Evolutionary conservation across 805 yeast genomes (phyloP), one percentile per base, ranked within the genome.

Genomic region (Vanderwaltozyma tropicalis): DNA sequence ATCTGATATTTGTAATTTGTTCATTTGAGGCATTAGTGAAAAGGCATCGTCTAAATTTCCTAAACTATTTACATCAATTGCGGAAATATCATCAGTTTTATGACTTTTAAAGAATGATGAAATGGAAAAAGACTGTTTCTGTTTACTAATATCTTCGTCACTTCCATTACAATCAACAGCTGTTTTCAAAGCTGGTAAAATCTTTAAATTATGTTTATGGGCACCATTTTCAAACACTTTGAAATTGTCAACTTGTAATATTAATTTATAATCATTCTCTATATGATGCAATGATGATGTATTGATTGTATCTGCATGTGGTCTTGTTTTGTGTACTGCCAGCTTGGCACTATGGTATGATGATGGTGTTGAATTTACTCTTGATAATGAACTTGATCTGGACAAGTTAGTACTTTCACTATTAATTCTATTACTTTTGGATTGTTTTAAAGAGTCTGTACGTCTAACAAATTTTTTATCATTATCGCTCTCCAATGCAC

Each of bases 151-250:
- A 8, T 22, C 30, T 13, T 21, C 26, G 8, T 30, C 24, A 5
- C 19, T 27, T 12, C 5, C 31, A 28, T 40, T 42, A 15, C 35
- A 28, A 4, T 49, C 39, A 13, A 53, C 22, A 12, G 52, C 49
- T 13, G 50, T 45, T 9, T n/a, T n/a, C n/a, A n/a, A n/a, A n/a
- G n/a, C n/a, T n/a, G n/a, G n/a, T n/a, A n/a, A n/a, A n/a, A 50
- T 47, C 21, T 47, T 51, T 27, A 57, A 34, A 34, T 47, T 47
- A 40, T 57, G 61, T 37, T 47, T 52, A 41, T 57, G 61, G 25
- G 46, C 46, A 17, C 59, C 59, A 35, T 54, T 49, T 28, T 52
- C 50, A 36, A 40, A 55, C 2, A 57, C 50, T 30, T 43, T 48
- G 31, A 57, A 57, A 30, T 43, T 48, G 8, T 51, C 60, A 3